Base-by-base conservation (phyloP, 306 rosid genomes). In the Rosa chinensis region DNA sequence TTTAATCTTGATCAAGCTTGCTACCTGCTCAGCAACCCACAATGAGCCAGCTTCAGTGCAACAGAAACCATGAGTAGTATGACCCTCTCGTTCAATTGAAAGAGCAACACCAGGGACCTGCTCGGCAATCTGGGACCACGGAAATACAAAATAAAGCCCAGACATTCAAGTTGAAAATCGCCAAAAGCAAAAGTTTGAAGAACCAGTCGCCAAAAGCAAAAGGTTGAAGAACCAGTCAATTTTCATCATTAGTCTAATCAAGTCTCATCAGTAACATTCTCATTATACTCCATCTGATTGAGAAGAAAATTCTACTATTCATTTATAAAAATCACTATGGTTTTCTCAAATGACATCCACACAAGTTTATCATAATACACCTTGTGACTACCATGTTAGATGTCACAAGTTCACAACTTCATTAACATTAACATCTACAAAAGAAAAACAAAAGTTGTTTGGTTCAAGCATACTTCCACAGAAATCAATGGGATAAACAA, bases 21-120 rank as follows among this genome's bases (percentile, higher is more conserved):
- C 91, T 52, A 93, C 94, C 78, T 91, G 82, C 82, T 86, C 84
- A 58, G 98, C 99, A 84, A 91, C 97, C 92, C 97, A 91, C 14
- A 86, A 55, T 17, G 99, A 91, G 42, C 94, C 99, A 56, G 85
- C 94, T 80, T 92, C 93, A 7, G 91, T 87, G 87, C 97, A 93
- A 78, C 88, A 79, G 85, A 95, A 95, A 71, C 86, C 84, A 74
- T 91, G 99, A 39, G 89, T 83, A 39, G 89, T 81, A 84, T 85
- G 93, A 58, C 89, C 92, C 85, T 92, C 97, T 70, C 92, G 82
- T 82, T 88, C 98, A 64, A 89, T 82, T 69, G 90, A 72, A 70
- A 84, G 37, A 61, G 75, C 67, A 62, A 87, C 78, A 62, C 84
- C 91, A 28, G 99, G 98, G 85, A 88, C 92, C 86, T 90, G 93